These are phyloP conservation scores for Macrocystidia cucumis DNA, from an alignment of 1,284 basidiomycete genomes.

Conservation along the genomic window DNA sequence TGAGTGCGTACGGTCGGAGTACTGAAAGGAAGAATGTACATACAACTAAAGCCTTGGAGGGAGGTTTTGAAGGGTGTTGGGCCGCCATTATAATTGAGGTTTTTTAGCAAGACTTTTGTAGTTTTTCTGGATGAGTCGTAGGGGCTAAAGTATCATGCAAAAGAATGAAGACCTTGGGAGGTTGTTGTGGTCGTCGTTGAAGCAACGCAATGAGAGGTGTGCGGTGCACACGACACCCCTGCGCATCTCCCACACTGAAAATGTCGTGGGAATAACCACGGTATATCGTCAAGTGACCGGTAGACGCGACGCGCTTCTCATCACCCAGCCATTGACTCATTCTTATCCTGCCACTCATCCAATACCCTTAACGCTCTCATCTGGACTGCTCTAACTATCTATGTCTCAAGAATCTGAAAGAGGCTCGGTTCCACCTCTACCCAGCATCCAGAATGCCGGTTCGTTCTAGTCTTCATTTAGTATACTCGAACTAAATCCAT, in stretches of 20 bases:
- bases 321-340: too few relatives aligned
- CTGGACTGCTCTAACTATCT: not conserved
- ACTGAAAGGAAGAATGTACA: too few relatives aligned
- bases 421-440: slow-evolving; percentile 9
- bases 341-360: too few relatives aligned
- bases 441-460: slow-evolving; percentile 30
- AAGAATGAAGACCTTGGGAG: too few relatives aligned
- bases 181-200: too few relatives aligned
- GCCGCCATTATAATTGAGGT: slow-evolving; percentile 10
- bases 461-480: slow-evolving; percentile 12
- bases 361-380: slow-evolving; percentile 4
- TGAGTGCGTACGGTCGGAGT: too few relatives aligned
- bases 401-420: slow-evolving; percentile 12
- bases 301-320: slow-evolving; percentile 16
- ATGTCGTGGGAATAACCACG: slow-evolving; percentile 1
- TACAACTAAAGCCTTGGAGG: slow-evolving; percentile 13
- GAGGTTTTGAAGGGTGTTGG: slow-evolving; percentile 9
- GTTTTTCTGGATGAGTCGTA: slow-evolving; percentile 3
- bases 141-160: not conserved
- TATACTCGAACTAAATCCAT: slow-evolving; percentile 5
- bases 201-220: too few relatives aligned
- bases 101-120: not conserved
- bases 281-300: slow-evolving; percentile 2
- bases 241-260: slow-evolving; percentile 3
- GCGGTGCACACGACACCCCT: too few relatives aligned